phyloP scores from a whole-genome alignment of 176 grass and related monocot genomes.

The Guadua angustifolia region DNA sequence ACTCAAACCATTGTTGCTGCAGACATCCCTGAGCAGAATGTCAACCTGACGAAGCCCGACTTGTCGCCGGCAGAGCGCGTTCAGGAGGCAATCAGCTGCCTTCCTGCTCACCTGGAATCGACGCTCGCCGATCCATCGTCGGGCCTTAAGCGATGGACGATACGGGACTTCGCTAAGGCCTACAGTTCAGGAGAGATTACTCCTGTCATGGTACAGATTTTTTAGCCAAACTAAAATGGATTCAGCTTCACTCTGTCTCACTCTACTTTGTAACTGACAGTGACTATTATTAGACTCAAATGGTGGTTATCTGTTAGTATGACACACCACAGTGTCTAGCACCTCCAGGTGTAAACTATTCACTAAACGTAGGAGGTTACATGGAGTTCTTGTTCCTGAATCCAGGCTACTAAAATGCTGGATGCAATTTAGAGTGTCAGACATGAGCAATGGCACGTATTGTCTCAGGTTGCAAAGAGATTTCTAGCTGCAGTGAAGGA shows the following conservation, averaged over 20 bases:
- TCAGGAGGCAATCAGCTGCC: slow-evolving; percentile 52
- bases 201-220: slow-evolving; percentile 56
- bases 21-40: slow-evolving; percentile 69
- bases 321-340: background rate
- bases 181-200: slow-evolving; percentile 69
- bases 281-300: background rate
- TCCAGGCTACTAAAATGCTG: background rate
- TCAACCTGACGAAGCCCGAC: slow-evolving; percentile 47
- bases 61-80: slow-evolving; percentile 57
- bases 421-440: background rate
- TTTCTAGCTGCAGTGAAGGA: slow-evolving; percentile 70
- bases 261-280: background rate
- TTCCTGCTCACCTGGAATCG: slow-evolving; percentile 50
- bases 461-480: slow-evolving; percentile 62
- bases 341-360: background rate
- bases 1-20: background rate
- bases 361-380: slow-evolving; percentile 8
- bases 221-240: background rate
- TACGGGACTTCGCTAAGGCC: slow-evolving; percentile 65
- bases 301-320: background rate
- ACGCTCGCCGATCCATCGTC: background rate
- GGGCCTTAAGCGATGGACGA: slow-evolving; percentile 57
- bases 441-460: background rate
- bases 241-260: background rate
- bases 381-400: background rate